These are phyloP conservation scores for Trichoderma hamatum DNA, from an alignment of 2,329 filamentous ascomycete species.

Conservation along the genomic window DNA sequence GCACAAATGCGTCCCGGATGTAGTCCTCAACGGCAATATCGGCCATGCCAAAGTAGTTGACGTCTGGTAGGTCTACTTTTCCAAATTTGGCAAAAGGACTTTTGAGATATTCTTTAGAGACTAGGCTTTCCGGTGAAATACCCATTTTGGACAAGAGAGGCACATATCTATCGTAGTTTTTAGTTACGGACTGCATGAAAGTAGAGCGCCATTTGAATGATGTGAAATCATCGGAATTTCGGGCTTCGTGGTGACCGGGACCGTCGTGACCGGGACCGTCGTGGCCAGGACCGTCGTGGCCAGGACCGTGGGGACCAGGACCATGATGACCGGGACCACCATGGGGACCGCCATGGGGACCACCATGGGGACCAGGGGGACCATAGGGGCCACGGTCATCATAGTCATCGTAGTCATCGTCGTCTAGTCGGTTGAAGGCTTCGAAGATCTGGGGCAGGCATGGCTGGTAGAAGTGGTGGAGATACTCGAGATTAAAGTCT, in stretches of 20 bases:
- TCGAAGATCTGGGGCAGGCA: conserved; percentile 48
- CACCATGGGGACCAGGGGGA: neutral
- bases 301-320: too few species aligned
- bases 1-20: conserved; percentile 38
- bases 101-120: conserved; percentile 39
- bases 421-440: conserved; percentile 36
- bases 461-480: conserved; percentile 49
- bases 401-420: conserved; percentile 25
- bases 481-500: conserved; percentile 48
- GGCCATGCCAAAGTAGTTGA: conserved; percentile 42
- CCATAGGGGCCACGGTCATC: neutral
- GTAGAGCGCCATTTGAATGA: conserved; percentile 38
- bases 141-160: conserved; percentile 37
- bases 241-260: conserved; percentile 12
- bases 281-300: neutral
- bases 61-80: conserved; percentile 34
- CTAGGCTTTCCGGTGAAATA: conserved; percentile 33
- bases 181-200: conserved; percentile 40
- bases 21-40: conserved; percentile 40
- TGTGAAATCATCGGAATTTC: conserved; percentile 30
- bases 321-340: too few species aligned
- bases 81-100: conserved; percentile 37
- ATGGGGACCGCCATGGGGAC: neutral
- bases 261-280: neutral
- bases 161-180: conserved; percentile 39